phyloP scores from a whole-genome alignment of 495 filamentous ascomycete species.

The Aspergillus biplanus region DNA sequence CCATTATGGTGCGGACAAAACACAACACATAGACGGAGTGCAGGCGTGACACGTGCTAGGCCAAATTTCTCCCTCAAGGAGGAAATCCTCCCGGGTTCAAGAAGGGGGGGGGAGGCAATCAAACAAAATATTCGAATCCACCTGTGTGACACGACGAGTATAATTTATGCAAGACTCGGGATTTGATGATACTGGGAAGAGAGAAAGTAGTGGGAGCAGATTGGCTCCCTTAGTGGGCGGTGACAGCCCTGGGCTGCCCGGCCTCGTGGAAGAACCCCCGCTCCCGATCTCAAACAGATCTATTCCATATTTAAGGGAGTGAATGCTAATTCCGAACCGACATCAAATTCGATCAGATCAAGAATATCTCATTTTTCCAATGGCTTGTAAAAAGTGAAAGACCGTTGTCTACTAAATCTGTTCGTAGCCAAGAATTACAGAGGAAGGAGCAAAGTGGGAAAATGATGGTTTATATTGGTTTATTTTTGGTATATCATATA shows the following conservation, averaged over 20 bases:
- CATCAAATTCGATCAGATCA: neutral
- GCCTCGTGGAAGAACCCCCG: neutral
- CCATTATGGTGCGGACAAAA: slow-evolving; percentile 32
- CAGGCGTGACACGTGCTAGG: slow-evolving; percentile 31
- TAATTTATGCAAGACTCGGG: neutral
- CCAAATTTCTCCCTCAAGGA: slow-evolving; percentile 17
- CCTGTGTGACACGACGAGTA: slow-evolving; percentile 11
- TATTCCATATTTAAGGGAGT: neutral
- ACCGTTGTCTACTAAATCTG: too few species aligned
- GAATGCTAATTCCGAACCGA: neutral
- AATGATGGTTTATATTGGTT: slow-evolving; percentile 8
- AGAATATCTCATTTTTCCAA: neutral
- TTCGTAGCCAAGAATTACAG: too few species aligned
- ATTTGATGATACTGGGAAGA: slow-evolving; percentile 2
- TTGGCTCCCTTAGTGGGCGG: slow-evolving; percentile 28
- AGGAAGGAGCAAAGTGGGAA: neutral
- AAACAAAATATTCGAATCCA: slow-evolving; percentile 25
- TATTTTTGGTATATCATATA: slow-evolving; percentile 18
- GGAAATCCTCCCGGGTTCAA: slow-evolving; percentile 13
- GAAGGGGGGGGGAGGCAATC: neutral
- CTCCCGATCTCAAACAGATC: neutral
- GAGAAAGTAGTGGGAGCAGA: slow-evolving; percentile 14
- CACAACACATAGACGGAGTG: slow-evolving; percentile 3
- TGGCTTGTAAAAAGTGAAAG: too few species aligned
- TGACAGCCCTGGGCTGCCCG: slow-evolving; percentile 28